Conservation (phyloP, 1,139 yeast genomes). For the Yamadazyma dushanensis region DNA sequence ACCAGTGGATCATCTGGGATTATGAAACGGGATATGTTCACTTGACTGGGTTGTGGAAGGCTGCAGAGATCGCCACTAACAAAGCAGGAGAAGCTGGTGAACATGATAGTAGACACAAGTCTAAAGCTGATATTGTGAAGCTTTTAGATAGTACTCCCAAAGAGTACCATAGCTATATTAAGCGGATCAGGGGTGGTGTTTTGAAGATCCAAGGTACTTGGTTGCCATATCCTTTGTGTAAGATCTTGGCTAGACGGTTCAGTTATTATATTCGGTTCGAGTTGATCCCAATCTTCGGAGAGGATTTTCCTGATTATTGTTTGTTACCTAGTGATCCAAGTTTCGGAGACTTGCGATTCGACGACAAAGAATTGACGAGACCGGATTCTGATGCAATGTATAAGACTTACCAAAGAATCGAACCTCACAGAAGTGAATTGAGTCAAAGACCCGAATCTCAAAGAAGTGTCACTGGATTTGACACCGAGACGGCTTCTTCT, state of each 20-base stretch:
- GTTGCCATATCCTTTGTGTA: constrained; percentile 76
- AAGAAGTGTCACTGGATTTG: no score
- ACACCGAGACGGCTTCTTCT: no score
- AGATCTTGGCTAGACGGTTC: constrained; percentile 67
- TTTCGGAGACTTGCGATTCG: constrained; percentile 61
- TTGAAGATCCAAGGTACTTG: constrained; percentile 95
- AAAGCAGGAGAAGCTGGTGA: constrained; percentile 4
- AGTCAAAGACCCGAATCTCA: no score
- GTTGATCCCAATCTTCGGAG: constrained; percentile 79
- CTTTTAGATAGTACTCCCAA: constrained; percentile 73
- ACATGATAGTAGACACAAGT: constrained; percentile 46
- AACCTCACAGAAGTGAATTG: no score
- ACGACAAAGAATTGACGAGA: constrained; percentile 20
- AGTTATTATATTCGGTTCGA: constrained; percentile 78
- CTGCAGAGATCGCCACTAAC: constrained; percentile 41
- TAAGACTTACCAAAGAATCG: no score
- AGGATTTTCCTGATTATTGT: constrained; percentile 68
- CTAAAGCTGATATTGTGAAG: constrained; percentile 76
- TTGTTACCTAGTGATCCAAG: constrained; percentile 64
- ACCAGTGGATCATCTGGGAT: constrained; percentile 83
- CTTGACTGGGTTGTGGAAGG: constrained; percentile 89
- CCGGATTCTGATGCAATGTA: no score
- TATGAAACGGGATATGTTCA: constrained; percentile 86
- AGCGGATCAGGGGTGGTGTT: constrained; percentile 87
- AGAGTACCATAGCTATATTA: constrained; percentile 59